A percentile compares a stretch with the other conserved stretches of the same genome.
These are phyloP conservation scores for Neurospora pannonica DNA, from an alignment of 495 filamentous ascomycete genomes.

Conservation along the genomic window DNA sequence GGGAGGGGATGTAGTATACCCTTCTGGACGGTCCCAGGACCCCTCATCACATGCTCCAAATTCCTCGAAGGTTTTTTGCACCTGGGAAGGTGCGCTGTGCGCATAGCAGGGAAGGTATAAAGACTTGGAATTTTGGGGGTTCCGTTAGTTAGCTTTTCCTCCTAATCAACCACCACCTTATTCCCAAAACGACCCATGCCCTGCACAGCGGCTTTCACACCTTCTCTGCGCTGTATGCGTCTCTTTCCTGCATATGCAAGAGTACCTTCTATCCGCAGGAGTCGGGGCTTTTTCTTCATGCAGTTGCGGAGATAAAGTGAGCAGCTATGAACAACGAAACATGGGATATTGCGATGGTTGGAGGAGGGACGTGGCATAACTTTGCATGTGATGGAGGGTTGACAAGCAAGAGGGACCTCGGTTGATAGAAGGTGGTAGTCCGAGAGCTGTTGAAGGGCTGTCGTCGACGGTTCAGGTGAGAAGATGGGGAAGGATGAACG, in stretches of 20 bases:
- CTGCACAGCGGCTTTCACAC: too few relatives aligned
- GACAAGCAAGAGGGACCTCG: neutral
- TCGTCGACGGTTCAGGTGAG: too few relatives aligned
- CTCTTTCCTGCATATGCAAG: neutral
- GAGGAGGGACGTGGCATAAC: neutral
- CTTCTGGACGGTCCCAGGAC: neutral
- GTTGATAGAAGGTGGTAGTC: fast-evolving
- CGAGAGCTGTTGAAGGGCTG: neutral
- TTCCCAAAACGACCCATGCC: too few relatives aligned
- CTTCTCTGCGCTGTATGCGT: neutral
- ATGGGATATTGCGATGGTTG: neutral
- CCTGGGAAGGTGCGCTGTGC: too few relatives aligned
- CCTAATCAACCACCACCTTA: too few relatives aligned
- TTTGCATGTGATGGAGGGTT: fast-evolving
- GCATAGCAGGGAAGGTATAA: too few relatives aligned
- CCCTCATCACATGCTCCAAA: neutral
- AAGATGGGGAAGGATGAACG: too few relatives aligned
- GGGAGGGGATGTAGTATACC: neutral
- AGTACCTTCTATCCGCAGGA: neutral
- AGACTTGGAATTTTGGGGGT: too few relatives aligned
- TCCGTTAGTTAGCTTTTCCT: too few relatives aligned
- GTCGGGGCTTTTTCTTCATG: neutral
- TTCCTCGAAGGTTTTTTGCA: neutral
- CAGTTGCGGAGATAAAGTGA: neutral
- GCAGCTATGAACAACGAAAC: neutral